Evolutionary conservation across 768 basidiomycete genomes (phyloP), one percentile per base, ranked within the genome.

Genomic region (Boletus huronensis): DNA sequence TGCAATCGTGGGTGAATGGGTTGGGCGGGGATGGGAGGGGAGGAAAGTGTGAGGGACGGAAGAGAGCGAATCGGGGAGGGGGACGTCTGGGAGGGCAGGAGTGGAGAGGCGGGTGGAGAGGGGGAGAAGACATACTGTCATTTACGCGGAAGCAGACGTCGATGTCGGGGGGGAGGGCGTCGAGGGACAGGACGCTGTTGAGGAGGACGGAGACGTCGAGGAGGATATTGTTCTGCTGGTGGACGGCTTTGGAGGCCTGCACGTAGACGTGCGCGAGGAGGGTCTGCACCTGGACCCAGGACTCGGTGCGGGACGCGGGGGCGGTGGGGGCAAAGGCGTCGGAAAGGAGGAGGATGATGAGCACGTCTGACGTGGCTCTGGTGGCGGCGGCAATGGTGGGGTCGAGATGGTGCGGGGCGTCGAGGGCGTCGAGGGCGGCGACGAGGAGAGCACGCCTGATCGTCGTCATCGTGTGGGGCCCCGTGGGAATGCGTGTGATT

Each of bases 211-310:
- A 86, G 45, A 96, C 75, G 50, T 87, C 78, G 77, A 94, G 81
- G 53, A 91, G 76, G 39, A 93, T 73, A 58, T 83, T 87, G 66
- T 82, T 82, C 61, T 77, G 68, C 35, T 81, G 77, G 64, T 87
- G 84, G 14, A 89, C 87, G 39, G 83, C 79, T 61, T 81, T 84
- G 14, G 87, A 87, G n/a, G 90, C 88, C 60, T 88, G 86, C 3
- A 91, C 88, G 69, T 98, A 97, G 36, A 90, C 81, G 64, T 82
- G 87, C 0, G 90, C 90, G 57, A 98, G 77, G 43, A 95, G 78
- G 10, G 79, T 72, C 72, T 95, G 91, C 3, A 94, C 77, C 19
- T 77, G 76, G 49, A 82, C 74, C 84, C 88, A 98, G 29, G 68
- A 69, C 17, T 67, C 70, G 2, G 80, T 77, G 54, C 78, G 80